A percentile compares a stretch with the other conserved stretches of the same genome.
These are phyloP conservation scores for Candida mesenterica DNA, from an alignment of 1,139 yeast species.

Conservation along the genomic window DNA sequence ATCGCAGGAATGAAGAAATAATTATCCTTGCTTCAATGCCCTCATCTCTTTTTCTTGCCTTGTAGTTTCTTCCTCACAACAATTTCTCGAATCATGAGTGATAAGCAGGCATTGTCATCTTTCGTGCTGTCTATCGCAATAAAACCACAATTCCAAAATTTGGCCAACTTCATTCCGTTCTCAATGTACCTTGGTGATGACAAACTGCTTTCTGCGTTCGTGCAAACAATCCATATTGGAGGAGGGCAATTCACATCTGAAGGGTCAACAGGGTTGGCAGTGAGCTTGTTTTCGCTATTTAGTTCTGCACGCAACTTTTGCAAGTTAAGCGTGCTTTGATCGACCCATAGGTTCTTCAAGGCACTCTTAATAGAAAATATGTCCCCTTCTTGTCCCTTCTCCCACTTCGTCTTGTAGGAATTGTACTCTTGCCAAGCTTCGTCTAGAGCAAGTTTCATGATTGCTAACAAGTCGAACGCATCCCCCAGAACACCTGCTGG, in stretches of 20 bases:
- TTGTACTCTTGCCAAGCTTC: slow-evolving; percentile 76
- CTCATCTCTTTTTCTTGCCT: slow-evolving; percentile 10
- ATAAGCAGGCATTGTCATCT: slow-evolving; percentile 48
- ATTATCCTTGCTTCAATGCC: background rate
- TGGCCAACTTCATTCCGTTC: slow-evolving; percentile 55
- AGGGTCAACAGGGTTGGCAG: slow-evolving; percentile 40
- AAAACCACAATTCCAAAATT: slow-evolving; percentile 63
- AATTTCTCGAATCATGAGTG: slow-evolving; percentile 58
- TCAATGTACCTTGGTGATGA: slow-evolving; percentile 59
- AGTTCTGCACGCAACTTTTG: slow-evolving; percentile 18
- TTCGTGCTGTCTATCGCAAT: slow-evolving; percentile 49
- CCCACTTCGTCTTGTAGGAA: slow-evolving; percentile 54
- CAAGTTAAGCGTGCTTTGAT: slow-evolving; percentile 23
- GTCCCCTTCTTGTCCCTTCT: slow-evolving; percentile 64
- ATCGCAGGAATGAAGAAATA: background rate
- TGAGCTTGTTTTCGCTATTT: slow-evolving; percentile 15
- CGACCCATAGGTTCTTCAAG: slow-evolving; percentile 57
- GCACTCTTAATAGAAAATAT: slow-evolving; percentile 58
- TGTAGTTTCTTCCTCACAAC: slow-evolving; percentile 41
- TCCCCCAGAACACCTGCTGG: slow-evolving; percentile 23
- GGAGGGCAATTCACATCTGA: slow-evolving; percentile 55
- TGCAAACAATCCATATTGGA: slow-evolving; percentile 65
- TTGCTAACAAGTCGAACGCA: slow-evolving; percentile 46
- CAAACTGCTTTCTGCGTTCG: slow-evolving; percentile 53
- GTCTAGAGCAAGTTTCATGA: slow-evolving; percentile 52